Percentiles rank a stretch among this genome's conserved stretches.
Conservation (phyloP, 2,329 filamentous ascomycete genomes). For the Diaporthe humulicola region DNA sequence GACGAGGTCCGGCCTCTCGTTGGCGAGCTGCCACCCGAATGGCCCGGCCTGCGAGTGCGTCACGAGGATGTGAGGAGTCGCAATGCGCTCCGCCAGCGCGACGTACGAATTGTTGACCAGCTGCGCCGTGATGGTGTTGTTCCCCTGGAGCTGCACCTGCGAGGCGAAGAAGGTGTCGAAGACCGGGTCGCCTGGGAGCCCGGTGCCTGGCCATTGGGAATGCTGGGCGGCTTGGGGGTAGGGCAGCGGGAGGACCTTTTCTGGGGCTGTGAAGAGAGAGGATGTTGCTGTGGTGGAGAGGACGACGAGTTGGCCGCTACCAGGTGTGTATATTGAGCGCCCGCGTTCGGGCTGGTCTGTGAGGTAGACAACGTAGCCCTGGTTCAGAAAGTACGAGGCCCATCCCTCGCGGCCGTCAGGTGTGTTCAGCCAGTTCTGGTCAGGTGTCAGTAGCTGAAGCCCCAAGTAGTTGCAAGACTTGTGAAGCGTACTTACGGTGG, state of each 20-base stretch:
- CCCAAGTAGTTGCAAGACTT: too few relatives aligned
- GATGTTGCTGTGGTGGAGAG: neutral
- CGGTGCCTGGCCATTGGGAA: constrained; percentile 57
- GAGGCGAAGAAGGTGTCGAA: constrained; percentile 64
- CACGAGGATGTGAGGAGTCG: constrained; percentile 54
- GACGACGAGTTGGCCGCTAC: neutral
- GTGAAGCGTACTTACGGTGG: neutral
- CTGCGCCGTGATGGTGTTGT: constrained; percentile 47
- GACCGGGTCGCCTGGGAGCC: constrained; percentile 55
- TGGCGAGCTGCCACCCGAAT: constrained; percentile 62
- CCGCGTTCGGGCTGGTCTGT: constrained; percentile 58
- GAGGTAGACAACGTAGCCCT: constrained; percentile 59
- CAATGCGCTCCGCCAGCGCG: constrained; percentile 35
- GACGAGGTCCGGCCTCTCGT: constrained; percentile 61
- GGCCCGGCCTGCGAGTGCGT: constrained; percentile 64
- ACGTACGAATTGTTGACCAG: constrained; percentile 30
- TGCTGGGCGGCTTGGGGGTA: constrained; percentile 49
- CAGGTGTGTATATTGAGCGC: constrained; percentile 45
- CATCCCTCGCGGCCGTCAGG: constrained; percentile 61
- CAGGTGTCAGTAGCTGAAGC: neutral
- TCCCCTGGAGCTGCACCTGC: constrained; percentile 52
- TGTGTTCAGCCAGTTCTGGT: constrained; percentile 58
- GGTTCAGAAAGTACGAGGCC: constrained; percentile 57
- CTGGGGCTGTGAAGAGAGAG: constrained; percentile 49
- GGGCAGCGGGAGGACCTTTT: constrained; percentile 31